Base-by-base conservation (phyloP, 2,329 filamentous ascomycete species). In the Pyricularia sp. region DNA sequence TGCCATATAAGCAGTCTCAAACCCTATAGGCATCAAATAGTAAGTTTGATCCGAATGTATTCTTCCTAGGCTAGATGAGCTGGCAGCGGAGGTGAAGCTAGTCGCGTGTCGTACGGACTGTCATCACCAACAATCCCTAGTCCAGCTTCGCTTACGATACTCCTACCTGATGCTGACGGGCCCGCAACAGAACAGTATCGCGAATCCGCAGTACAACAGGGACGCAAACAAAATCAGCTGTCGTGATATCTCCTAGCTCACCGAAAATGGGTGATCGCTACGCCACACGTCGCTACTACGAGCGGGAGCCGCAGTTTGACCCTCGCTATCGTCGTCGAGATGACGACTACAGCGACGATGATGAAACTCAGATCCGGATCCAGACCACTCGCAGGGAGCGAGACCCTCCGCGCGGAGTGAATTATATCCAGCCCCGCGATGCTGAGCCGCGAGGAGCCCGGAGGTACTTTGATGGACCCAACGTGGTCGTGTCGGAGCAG, bases 331-430 rank as follows among this genome's bases (percentile, higher is more conserved):
- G 30, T 26, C 17, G 50, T 17, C 66, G 25, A 25, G 25, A 68
- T 69, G 79, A 74, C 71, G 82, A 82, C 73, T 84, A 82, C 73
- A 80, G 82, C 69, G 81, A 84, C 71, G 84, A 87, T 42, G 85
- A 86, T 33, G 86, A 88, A 65, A 73, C 86, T 67, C 82, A 88
- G 72, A 80, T 87, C 72, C 83, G 78, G 64, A 76, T 85, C 70
- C 79, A 79, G 68, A 78, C 75, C 69, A 65, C 72, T 30, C 63
- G 28, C 55, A 55, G 31, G 25, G 65, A 10, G 10, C 65, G 28
- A 28, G 58, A 61, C 2, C 65, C 65, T 23, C 36, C 36, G 36
- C 50, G 73, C 25, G 67, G 68, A 10, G 78, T 82, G 11, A 80
- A 83, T 69, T 86, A 84, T 73, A 82, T 86, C 42, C 78, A 81